Percentiles rank a stretch among this genome's conserved stretches.
These are phyloP conservation scores for Cytospora leucostoma DNA, from an alignment of 2,329 filamentous ascomycete species.

Conservation along the genomic window DNA sequence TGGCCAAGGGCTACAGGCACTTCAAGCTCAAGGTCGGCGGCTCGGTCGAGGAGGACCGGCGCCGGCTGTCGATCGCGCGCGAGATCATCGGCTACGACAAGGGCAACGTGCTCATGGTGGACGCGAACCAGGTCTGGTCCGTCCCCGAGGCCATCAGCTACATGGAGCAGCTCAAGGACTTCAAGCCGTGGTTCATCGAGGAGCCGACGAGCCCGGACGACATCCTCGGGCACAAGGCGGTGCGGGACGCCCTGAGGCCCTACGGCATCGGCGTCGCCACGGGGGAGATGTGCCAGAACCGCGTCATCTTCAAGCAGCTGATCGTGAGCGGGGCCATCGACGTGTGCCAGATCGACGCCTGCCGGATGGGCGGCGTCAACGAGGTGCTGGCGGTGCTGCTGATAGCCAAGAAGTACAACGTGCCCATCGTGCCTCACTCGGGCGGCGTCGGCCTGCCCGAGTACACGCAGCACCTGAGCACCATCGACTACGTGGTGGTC, in stretches of 20 bases:
- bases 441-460: slow-evolving; percentile 89
- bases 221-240: slow-evolving; percentile 82
- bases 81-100: slow-evolving; percentile 80
- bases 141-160: slow-evolving; percentile 86
- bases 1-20: slow-evolving; percentile 75
- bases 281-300: slow-evolving; percentile 94
- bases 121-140: slow-evolving; percentile 91
- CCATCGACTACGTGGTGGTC: slow-evolving; percentile 89
- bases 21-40: slow-evolving; percentile 92
- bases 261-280: slow-evolving; percentile 82
- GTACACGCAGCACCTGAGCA: slow-evolving; percentile 90
- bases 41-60: slow-evolving; percentile 69
- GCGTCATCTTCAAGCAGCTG: slow-evolving; percentile 91
- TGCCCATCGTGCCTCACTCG: slow-evolving; percentile 86
- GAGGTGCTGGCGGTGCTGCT: slow-evolving; percentile 89
- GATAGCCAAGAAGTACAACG: slow-evolving; percentile 75
- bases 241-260: slow-evolving; percentile 76
- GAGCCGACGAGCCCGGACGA: slow-evolving; percentile 91
- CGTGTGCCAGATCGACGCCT: slow-evolving; percentile 87
- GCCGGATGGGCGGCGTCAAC: slow-evolving; percentile 86
- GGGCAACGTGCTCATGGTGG: slow-evolving; percentile 86
- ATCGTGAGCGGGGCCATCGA: slow-evolving; percentile 79
- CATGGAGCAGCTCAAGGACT: slow-evolving; percentile 80
- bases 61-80: slow-evolving; percentile 71
- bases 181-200: slow-evolving; percentile 92